Evolutionary conservation across 768 basidiomycete genomes (phyloP), one percentile per base, ranked within the genome.

Genomic region (Auriscalpium microsporum): DNA sequence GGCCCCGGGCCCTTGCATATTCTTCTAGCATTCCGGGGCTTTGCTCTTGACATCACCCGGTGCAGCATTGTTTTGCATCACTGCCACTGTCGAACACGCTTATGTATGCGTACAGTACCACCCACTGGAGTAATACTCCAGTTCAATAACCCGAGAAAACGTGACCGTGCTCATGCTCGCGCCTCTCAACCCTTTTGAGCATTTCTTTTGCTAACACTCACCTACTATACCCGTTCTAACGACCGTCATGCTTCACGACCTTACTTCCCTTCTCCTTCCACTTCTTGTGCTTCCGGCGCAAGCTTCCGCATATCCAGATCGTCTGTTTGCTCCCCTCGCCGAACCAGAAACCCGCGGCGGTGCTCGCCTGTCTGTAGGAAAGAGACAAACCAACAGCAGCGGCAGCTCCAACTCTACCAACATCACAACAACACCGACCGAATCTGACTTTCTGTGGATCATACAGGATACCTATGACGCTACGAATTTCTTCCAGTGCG

Each of bases 401-500:
- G n/a, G 11, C 40, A 42, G 40, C n/a, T n/a, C 40, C 40, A 47
- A 19, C 19, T 14, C 11, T 47, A 13, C 16, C 46, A 47, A 10
- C 10, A 5, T 10, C 46, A 50, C 34, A 50, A 50, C 19, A 19
- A 19, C 49, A 33, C 34, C 58, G 3, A 35, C 48, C 33, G 34
- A 36, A 13, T 13, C 49, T 9, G 23, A 16, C 23, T 48, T 55
- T 16, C 8, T 62, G 42, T 62, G 58, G 58, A 48, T 62, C 47
- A 54, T 62, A 13, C 35, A 62, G 48, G 58, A 60, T 38, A 62
- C 50, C 21, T 62, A 54, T 33, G 52, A 60, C 28, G 14, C 40
- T 13, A 55, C 55, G 10, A 62, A 62, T 54, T 62, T 62, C 35
- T 62, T 62, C n/a, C 23, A 62, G 61, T 60, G 45, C 38, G 61